Evolutionary conservation across 208 protist genomes (phyloP).

Genomic region (Crithidia bombi): DNA sequence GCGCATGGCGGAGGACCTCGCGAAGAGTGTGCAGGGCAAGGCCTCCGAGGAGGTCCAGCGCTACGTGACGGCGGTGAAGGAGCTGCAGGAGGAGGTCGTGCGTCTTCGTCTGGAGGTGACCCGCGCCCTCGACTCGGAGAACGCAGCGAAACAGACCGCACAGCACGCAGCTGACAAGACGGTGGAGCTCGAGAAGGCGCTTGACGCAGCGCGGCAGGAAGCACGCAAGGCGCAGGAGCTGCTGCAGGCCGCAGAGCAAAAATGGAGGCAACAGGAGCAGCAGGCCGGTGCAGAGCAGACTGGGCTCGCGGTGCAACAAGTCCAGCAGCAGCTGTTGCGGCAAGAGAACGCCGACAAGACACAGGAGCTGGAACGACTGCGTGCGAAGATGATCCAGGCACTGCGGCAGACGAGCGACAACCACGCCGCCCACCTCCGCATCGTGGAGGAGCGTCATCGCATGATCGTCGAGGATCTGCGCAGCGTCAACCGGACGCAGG

Average conservation of each 20-base stretch:
- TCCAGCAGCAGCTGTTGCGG: slow-evolving; percentile 60
- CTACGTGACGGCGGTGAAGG: slow-evolving; percentile 28
- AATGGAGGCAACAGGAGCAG: slow-evolving; percentile 23
- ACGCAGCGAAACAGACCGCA: slow-evolving; percentile 23
- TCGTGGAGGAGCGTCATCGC: slow-evolving; percentile 83
- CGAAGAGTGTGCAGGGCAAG: slow-evolving; percentile 49
- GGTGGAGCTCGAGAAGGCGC: slow-evolving; percentile 14
- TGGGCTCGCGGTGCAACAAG: slow-evolving; percentile 38
- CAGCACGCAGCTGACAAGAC: slow-evolving; percentile 10
- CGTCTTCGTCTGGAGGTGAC: slow-evolving; percentile 47
- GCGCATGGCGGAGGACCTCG: slow-evolving; percentile 61
- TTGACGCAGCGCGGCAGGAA: slow-evolving; percentile 29
- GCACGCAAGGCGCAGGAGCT: slow-evolving; percentile 23
- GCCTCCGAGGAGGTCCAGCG: slow-evolving; percentile 36
- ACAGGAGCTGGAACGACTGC: slow-evolving; percentile 76
- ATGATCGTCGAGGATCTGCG: slow-evolving; percentile 66
- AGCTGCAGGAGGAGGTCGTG: slow-evolving; percentile 39
- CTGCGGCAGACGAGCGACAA: slow-evolving; percentile 75
- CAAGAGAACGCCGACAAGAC: slow-evolving; percentile 71
- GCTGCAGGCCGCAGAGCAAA: slow-evolving; percentile 23
- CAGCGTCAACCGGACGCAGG: slow-evolving; percentile 55
- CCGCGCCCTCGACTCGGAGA: slow-evolving; percentile 39
- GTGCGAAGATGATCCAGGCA: slow-evolving; percentile 65
- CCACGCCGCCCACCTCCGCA: slow-evolving; percentile 74
- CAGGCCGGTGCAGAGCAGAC: slow-evolving; percentile 42